Evolutionary conservation across 208 protist species (phyloP).

Genomic region (Leishmania major): DNA sequence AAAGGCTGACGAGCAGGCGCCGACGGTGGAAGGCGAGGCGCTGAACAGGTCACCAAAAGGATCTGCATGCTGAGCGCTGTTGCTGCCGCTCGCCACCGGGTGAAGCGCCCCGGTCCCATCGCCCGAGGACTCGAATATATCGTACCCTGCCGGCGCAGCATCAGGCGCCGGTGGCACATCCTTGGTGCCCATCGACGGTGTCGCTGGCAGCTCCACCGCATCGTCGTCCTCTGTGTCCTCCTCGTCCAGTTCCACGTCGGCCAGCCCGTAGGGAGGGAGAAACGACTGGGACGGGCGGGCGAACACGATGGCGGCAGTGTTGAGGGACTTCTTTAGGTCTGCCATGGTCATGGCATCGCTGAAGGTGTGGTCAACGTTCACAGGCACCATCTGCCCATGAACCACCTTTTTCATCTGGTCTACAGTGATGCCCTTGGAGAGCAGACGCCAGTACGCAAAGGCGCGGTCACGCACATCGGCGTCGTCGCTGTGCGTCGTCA

Average conservation of each 20-base stretch:
- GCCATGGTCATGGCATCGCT: constrained; percentile 93
- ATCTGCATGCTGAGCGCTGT: constrained; percentile 28
- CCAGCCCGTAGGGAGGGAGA: constrained; percentile 83
- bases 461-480: constrained; percentile 99
- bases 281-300: constrained; percentile 95
- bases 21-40: constrained; percentile 3
- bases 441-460: constrained; percentile 99
- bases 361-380: constrained; percentile 93
- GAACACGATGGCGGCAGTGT: constrained; percentile 96
- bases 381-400: constrained; percentile 74
- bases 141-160: background rate
- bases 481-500: constrained; percentile 92
- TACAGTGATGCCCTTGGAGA: constrained; percentile 96
- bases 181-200: constrained; percentile 27
- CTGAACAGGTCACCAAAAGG: constrained; percentile 56
- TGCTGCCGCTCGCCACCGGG: constrained; percentile 8
- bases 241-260: constrained; percentile 53
- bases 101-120: constrained; percentile 16
- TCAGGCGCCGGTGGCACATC: background rate
- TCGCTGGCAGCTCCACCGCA: constrained; percentile 40
- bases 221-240: constrained; percentile 75
- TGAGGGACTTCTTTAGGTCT: constrained; percentile 89
- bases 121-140: constrained; percentile 23
- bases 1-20: background rate
- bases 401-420: constrained; percentile 95